Percentiles rank a stretch among this genome's conserved stretches.
phyloP scores from a whole-genome alignment of 73 alveolate genomes.

The Effrenium voratum region DNA sequence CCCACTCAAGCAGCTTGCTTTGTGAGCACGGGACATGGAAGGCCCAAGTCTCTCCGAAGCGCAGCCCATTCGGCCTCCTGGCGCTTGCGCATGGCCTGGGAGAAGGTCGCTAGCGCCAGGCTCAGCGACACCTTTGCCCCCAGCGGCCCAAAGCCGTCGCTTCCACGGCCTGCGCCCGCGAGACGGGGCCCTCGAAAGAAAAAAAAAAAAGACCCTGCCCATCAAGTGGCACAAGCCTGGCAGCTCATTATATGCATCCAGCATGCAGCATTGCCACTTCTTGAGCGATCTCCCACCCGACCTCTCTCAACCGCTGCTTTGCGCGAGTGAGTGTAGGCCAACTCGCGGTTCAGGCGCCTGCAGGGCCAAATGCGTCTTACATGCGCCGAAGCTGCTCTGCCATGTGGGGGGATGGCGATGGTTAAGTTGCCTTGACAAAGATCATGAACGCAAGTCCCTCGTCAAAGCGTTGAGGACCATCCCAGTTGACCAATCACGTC shows the following conservation, averaged over 20 bases:
- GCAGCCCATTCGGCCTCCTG: slow-evolving; percentile 57
- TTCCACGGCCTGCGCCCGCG: not conserved
- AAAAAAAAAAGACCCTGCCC: not conserved
- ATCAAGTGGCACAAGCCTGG: not conserved
- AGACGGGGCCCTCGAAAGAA: too few relatives aligned
- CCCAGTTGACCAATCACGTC: too few relatives aligned
- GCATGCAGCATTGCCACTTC: too few relatives aligned
- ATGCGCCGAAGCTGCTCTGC: too few relatives aligned
- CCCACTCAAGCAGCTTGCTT: not conserved
- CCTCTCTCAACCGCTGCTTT: slow-evolving; percentile 13
- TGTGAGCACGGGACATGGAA: too few relatives aligned
- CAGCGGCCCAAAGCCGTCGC: not conserved
- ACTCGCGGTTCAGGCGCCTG: not conserved
- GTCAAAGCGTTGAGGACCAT: too few relatives aligned
- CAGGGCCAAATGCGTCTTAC: too few relatives aligned
- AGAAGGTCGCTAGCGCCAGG: slow-evolving; percentile 76
- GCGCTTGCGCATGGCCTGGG: slow-evolving; percentile 54
- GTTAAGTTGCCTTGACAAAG: too few relatives aligned
- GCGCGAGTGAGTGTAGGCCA: slow-evolving; percentile 33
- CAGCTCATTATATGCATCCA: not conserved
- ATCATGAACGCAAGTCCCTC: too few relatives aligned
- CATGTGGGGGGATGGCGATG: too few relatives aligned
- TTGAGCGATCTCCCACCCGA: not conserved
- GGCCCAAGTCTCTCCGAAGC: too few relatives aligned
- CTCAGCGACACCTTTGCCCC: slow-evolving; percentile 42